Evolutionary conservation across 306 rosid genomes (phyloP).

Genomic region (Corylus avellana): DNA sequence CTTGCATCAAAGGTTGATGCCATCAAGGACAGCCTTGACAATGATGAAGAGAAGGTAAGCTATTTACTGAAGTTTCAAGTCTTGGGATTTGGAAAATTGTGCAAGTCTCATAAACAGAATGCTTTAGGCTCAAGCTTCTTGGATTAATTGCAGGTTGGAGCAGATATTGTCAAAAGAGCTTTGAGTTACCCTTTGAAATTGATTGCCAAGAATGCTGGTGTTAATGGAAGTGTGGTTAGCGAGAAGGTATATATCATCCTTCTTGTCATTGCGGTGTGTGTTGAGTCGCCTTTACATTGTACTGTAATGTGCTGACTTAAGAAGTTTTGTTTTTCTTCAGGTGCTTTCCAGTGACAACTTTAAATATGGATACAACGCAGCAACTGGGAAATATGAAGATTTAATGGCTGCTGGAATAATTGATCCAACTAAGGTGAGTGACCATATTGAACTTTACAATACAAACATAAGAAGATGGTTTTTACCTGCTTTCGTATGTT

Average conservation of each 20-base stretch:
- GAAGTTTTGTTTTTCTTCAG: constrained; percentile 34
- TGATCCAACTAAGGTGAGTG: constrained; percentile 93
- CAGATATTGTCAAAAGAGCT: constrained; percentile 96
- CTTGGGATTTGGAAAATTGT: not conserved
- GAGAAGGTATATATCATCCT: constrained; percentile 69
- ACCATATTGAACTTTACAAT: not conserved
- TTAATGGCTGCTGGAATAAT: constrained; percentile 96
- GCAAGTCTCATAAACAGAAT: not conserved
- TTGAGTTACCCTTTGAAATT: constrained; percentile 87
- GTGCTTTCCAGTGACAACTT: constrained; percentile 77
- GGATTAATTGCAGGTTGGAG: constrained; percentile 72
- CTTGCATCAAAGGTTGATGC: constrained; percentile 94
- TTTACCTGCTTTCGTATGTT: not conserved
- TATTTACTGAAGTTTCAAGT: not conserved
- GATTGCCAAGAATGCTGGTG: constrained; percentile 98
- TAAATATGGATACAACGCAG: constrained; percentile 88
- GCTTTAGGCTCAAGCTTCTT: constrained; percentile 4
- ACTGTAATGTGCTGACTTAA: constrained; percentile 12
- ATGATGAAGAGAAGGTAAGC: constrained; percentile 90
- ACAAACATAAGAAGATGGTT: not conserved
- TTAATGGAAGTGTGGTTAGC: constrained; percentile 96
- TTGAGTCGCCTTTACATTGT: not conserved
- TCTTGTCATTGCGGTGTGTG: not conserved
- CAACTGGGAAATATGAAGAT: constrained; percentile 96
- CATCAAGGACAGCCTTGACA: constrained; percentile 71